Base-by-base conservation (phyloP, 495 filamentous ascomycete species). In the Clavariopsis aquatica region DNA sequence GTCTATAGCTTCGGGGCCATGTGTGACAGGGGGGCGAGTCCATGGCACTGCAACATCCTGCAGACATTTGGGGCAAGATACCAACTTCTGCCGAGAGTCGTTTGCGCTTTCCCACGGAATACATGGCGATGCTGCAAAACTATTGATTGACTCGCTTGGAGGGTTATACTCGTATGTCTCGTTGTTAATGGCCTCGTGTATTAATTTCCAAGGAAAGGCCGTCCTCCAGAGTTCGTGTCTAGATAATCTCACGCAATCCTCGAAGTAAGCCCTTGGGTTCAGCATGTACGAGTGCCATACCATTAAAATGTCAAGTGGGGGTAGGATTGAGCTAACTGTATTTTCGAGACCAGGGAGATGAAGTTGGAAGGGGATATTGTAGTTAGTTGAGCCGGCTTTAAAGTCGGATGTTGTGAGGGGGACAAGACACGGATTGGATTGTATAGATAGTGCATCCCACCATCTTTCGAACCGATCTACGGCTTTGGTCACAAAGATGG, bases 221-320 rank as follows among this genome's bases (percentile, higher is more conserved):
- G 82, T 80, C 6, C 70, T 74, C 85, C 89, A 92, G 24, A 92
- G 73, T 2, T 75, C 69, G 61, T 82, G 78, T 38, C 86, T 75
- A 0, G 83, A 84, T 26, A 80, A 76, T 20, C 89, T 79, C 52
- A 93, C 75, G 66, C 87, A 87, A 71, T 96, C 92, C 68, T 96
- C 91, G 2, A 91, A 82, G 71, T 87, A 96, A 46, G 78, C 78
- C 27, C 89, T 79, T 1, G 92, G 92, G 65, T 93, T 95, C 2
- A 96, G 82, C 85, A 92, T 87, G 67, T 91, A 89, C 0, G 89
- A 79, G 74, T 96, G 92, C 90, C 89, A 94, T 0, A 95, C 90
- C 90, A 96, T 91, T 47, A 96, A 75, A 1, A 96, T 85, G 72
- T 96, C 91, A 6, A 78, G 65, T 2, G 75, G 76, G 0, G 76